Percentiles rank a stretch among this genome's conserved stretches.
Conservation (phyloP, 441 rosid species). For the Daphne laureola region DNA sequence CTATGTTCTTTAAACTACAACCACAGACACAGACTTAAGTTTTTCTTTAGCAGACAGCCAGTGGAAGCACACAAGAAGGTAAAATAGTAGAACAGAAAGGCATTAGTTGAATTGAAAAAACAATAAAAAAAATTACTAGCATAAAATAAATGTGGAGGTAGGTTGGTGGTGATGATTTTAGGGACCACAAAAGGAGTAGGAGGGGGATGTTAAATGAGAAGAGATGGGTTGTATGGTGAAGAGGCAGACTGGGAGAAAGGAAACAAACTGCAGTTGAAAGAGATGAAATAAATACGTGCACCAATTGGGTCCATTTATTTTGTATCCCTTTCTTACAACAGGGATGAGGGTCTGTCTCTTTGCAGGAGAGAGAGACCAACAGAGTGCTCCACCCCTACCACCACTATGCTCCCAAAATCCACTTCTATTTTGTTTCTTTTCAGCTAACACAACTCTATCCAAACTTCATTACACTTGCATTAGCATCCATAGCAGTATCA, state of each 20-base stretch:
- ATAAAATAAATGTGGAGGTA: constrained; percentile 18
- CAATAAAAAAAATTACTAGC: too few species aligned
- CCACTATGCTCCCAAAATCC: constrained; percentile 19
- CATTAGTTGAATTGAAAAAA: too few species aligned
- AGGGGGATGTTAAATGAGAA: constrained; percentile 21
- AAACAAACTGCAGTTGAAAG: constrained; percentile 14
- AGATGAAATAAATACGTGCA: constrained; percentile 33
- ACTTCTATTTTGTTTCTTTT: constrained; percentile 19
- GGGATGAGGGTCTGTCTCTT: constrained; percentile 31
- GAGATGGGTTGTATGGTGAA: constrained; percentile 27
- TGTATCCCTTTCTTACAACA: constrained; percentile 41
- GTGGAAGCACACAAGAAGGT: too few species aligned
- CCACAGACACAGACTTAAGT: too few species aligned
- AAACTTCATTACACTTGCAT: constrained; percentile 10
- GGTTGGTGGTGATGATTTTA: constrained; percentile 17
- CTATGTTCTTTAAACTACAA: too few species aligned
- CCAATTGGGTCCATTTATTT: constrained; percentile 45
- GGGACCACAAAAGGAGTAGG: constrained; percentile 36
- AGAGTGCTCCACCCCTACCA: constrained; percentile 14
- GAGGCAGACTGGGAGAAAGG: constrained; percentile 45
- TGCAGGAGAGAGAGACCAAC: constrained; percentile 21
- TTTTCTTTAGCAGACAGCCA: too few species aligned
- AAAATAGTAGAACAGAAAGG: too few species aligned
- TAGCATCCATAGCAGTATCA: too few species aligned
- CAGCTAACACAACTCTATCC: constrained; percentile 28